Conservation (phyloP, 257 asterid species). For the Nicotiana tabacum region DNA sequence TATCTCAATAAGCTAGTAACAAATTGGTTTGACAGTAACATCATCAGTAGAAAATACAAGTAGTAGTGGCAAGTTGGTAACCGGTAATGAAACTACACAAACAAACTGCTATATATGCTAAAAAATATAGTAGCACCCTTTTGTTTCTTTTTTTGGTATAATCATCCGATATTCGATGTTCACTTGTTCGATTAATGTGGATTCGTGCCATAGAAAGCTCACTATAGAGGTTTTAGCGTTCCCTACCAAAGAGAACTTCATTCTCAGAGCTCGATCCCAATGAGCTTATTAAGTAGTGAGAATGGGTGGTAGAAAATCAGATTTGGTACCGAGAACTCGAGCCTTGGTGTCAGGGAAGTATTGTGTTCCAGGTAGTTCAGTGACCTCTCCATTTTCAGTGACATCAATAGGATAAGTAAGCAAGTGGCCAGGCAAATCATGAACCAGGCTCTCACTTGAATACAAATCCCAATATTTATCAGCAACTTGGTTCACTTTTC, state of each 20-base stretch:
- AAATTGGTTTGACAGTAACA: neutral
- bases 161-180: neutral
- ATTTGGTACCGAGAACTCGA: slow-evolving; percentile 14
- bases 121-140: neutral
- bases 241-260: neutral
- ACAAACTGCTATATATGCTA: neutral
- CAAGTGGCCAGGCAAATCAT: slow-evolving; percentile 15
- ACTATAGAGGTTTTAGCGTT: neutral
- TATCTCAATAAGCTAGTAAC: neutral
- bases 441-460: slow-evolving; percentile 7
- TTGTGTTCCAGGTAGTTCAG: slow-evolving; percentile 8
- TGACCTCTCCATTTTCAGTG: slow-evolving; percentile 14
- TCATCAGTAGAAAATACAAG: neutral
- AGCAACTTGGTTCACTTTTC: slow-evolving; percentile 14
- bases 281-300: neutral
- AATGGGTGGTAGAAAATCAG: slow-evolving; percentile 17
- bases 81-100: neutral
- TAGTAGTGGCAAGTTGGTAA: neutral
- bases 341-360: slow-evolving; percentile 19
- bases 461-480: slow-evolving; percentile 17
- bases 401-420: slow-evolving; percentile 14
- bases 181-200: neutral
- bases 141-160: neutral
- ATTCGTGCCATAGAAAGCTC: neutral
- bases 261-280: neutral